These are phyloP conservation scores for Vitis hybrid DNA, from an alignment of 177 flowering plant species.

Conservation along the genomic window DNA sequence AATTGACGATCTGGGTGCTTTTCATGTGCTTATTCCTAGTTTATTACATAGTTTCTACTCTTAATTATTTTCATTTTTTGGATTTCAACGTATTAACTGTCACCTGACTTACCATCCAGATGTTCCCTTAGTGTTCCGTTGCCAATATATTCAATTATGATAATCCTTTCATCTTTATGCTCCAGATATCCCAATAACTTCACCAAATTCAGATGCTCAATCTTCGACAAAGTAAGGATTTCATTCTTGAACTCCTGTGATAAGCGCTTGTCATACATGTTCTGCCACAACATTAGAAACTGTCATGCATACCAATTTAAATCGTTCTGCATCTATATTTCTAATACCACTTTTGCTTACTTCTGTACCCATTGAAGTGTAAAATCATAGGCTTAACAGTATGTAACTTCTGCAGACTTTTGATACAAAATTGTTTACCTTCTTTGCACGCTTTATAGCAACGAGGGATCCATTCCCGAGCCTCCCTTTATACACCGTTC, in stretches of 20 bases:
- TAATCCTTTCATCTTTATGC: slow-evolving; percentile 50
- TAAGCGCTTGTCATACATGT: slow-evolving; percentile 22
- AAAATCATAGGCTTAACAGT: not conserved
- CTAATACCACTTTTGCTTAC: not conserved
- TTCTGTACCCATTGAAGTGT: no score
- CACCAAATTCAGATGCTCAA: slow-evolving; percentile 77
- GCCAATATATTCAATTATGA: slow-evolving; percentile 61
- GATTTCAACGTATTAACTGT: not conserved
- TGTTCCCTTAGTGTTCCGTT: slow-evolving; percentile 79
- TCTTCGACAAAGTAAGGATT: slow-evolving; percentile 49
- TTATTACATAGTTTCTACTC: no score
- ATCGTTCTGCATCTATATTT: not conserved
- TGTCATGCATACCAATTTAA: not conserved
- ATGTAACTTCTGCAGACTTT: no score
- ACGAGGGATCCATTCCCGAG: slow-evolving; percentile 56
- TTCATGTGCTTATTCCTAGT: not conserved
- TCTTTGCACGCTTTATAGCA: slow-evolving; percentile 70
- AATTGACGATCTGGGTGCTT: no score
- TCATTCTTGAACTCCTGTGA: slow-evolving; percentile 64
- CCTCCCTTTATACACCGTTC: slow-evolving; percentile 59
- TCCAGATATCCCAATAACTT: slow-evolving; percentile 66
- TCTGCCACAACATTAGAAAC: slow-evolving; percentile 37
- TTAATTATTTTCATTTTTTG: no score
- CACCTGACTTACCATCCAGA: slow-evolving; percentile 56
- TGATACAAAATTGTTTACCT: slow-evolving; percentile 32